Evolutionary conservation across 2,329 filamentous ascomycete genomes (phyloP).

Genomic region (Colletotrichum euphorbiae): DNA sequence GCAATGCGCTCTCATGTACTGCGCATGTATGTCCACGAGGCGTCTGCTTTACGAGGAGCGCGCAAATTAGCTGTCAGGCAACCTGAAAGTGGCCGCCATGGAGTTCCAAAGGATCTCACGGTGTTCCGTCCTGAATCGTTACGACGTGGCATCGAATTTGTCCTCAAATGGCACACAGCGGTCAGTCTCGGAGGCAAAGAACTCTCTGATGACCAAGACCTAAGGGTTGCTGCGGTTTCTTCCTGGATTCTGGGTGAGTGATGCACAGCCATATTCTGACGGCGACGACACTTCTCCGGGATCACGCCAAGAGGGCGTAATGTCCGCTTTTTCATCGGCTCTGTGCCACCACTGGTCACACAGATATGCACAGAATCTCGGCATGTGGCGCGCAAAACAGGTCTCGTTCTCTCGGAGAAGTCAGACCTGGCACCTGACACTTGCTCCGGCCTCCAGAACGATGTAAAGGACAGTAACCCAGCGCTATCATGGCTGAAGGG

Average conservation of each 20-base stretch:
- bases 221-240: no score
- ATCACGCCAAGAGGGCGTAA: slow-evolving; percentile 36
- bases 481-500: slow-evolving; percentile 20
- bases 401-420: slow-evolving; percentile 44
- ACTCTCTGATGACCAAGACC: neutral
- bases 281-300: neutral
- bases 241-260: no score
- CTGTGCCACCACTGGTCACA: slow-evolving; percentile 41
- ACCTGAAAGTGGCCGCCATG: neutral
- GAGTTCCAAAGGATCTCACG: neutral
- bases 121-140: neutral
- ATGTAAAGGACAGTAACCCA: slow-evolving; percentile 39
- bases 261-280: no score
- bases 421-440: slow-evolving; percentile 30
- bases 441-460: slow-evolving; percentile 45
- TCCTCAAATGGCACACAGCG: no score
- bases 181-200: no score
- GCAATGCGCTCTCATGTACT: neutral
- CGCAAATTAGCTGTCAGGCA: neutral
- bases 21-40: slow-evolving; percentile 7
- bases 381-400: slow-evolving; percentile 41
- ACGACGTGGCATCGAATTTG: no score
- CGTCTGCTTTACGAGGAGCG: neutral
- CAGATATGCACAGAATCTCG: slow-evolving; percentile 46
- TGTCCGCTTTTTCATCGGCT: slow-evolving; percentile 42